Evolutionary conservation across 139 green algal genomes (phyloP).

Genomic region (Picochlorum costavermella): DNA sequence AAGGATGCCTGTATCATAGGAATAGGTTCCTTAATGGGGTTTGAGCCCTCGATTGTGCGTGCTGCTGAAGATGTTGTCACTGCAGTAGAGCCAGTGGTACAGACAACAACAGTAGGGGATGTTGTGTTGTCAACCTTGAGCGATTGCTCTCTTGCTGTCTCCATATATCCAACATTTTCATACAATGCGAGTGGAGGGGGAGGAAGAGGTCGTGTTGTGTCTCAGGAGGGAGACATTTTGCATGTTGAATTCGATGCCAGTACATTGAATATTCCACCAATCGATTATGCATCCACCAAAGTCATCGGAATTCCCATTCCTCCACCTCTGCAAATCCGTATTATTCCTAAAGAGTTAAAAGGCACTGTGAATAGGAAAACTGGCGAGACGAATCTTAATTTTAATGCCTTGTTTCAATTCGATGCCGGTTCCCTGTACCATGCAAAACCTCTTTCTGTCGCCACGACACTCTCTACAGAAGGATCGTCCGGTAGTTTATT

Average conservation of each 20-base stretch:
- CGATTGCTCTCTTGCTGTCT: conserved; percentile 42
- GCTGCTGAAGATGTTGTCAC: too few relatives aligned
- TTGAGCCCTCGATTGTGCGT: too few relatives aligned
- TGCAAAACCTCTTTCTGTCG: conserved; percentile 45
- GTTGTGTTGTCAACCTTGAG: conserved; percentile 27
- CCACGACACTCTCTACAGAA: conserved; percentile 60
- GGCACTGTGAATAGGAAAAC: conserved; percentile 52
- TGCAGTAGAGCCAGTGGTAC: too few relatives aligned
- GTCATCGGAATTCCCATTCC: conserved; percentile 67
- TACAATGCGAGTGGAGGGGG: conserved; percentile 69
- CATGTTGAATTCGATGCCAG: conserved; percentile 20
- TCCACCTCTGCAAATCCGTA: conserved; percentile 64
- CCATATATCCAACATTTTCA: conserved; percentile 46
- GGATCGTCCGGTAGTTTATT: conserved; percentile 30
- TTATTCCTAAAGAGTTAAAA: conserved; percentile 48
- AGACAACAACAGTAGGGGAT: neutral
- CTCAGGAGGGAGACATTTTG: conserved; percentile 7
- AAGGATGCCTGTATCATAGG: too few relatives aligned
- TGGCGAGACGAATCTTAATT: conserved; percentile 57
- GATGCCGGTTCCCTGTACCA: conserved; percentile 40
- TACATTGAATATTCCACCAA: conserved; percentile 54
- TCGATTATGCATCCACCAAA: conserved; percentile 48
- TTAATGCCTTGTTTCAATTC: conserved; percentile 62
- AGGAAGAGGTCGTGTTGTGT: conserved; percentile 26
- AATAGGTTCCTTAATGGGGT: too few relatives aligned